These are phyloP conservation scores for Dryadomyces sulphureus DNA, from an alignment of 2,329 filamentous ascomycete species.

Conservation along the genomic window DNA sequence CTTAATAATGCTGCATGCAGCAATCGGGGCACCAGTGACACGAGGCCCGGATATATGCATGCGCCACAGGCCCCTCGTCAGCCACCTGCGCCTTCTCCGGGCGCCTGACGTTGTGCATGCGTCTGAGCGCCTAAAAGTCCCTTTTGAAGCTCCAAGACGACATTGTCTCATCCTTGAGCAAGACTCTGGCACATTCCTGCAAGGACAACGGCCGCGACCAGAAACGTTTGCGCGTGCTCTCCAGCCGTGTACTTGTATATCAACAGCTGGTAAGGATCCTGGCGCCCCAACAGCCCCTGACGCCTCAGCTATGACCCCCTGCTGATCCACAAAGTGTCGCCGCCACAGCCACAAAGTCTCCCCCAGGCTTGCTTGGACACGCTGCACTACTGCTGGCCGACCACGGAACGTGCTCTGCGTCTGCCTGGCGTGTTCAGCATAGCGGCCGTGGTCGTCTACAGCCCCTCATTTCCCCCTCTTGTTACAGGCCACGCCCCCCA, in stretches of 20 bases:
- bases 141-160: neutral
- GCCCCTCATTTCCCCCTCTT: neutral
- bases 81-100: neutral
- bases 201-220: too few species aligned
- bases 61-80: neutral
- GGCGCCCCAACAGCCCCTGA: neutral
- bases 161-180: neutral
- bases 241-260: neutral
- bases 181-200: neutral
- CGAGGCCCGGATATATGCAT: too few species aligned
- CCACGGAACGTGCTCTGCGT: neutral
- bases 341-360: conserved; percentile 1
- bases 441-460: neutral
- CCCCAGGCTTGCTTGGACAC: neutral
- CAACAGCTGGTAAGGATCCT: neutral
- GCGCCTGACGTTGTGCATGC: neutral
- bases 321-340: neutral
- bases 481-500: conserved; percentile 5
- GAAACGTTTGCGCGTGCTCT: too few species aligned
- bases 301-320: neutral
- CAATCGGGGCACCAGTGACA: neutral
- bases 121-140: neutral
- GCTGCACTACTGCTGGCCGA: neutral
- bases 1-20: too few species aligned
- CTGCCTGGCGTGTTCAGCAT: neutral